Base-by-base conservation (phyloP, 129 eudicot genomes). In the Solidago caesia region DNA sequence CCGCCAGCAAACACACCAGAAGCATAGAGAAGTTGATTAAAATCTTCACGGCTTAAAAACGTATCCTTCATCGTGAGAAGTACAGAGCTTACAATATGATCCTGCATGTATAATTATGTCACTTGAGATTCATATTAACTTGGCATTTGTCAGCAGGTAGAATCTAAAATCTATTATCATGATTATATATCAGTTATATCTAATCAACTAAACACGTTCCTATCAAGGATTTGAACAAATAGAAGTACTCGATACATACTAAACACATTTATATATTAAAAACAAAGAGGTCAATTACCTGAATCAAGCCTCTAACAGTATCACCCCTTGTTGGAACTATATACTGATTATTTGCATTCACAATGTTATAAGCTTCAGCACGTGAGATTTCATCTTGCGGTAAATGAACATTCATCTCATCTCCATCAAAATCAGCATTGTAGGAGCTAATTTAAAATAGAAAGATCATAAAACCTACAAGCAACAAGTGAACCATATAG, bases 351-450 rank as follows among this genome's bases (percentile, higher is more conserved):
- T 93, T 89, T 48, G 98, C 98, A 82, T 93, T 90, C 44, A 88
- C 97, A 83, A 93, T 93, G 85, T 90, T 90, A 81, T 93, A 90
- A 63, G 96, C 98, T 88, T 93, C 98, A 29, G 98, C 92, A 78
- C 98, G 97, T 55, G 98, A 93, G 55, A 93, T 85, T 82, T 93
- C 98, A 83, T 93, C 98, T 90, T 93, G 98, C 42, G 98, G 98
- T 16, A 93, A 84, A 82, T 93, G 98, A 62, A 93, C 98, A 86
- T 93, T 93, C 79, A 93, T 93, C 80, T 93, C 98, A 73, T 93
- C 98, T 8, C 98, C 98, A 46, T 93, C 98, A 90, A 93, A 93
- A 85, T 93, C 98, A 80, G 98, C 98, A 87, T 93, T 93, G 60
- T 86, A 93, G 46, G 98, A 84, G 79, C 97, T 93, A 84, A 45